Conservation (phyloP, 768 basidiomycete species). For the Aureoboletus auriporus region DNA sequence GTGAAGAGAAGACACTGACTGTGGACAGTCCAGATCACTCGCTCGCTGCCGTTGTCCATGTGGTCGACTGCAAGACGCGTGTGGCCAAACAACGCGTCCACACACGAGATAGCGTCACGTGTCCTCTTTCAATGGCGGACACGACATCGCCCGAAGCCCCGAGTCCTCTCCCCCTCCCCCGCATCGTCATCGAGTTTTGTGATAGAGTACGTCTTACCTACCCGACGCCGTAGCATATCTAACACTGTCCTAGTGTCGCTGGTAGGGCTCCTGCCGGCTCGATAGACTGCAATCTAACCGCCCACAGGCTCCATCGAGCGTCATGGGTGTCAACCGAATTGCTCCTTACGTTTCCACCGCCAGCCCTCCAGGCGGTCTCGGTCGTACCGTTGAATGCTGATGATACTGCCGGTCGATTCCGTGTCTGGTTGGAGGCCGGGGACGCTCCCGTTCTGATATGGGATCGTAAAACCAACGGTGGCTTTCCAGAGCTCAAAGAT, state of each 20-base stretch:
- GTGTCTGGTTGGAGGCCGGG: slow-evolving; percentile 71
- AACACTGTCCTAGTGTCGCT: slow-evolving; percentile 59
- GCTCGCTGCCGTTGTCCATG: slow-evolving; percentile 10
- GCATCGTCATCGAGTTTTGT: slow-evolving; percentile 88
- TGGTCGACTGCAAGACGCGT: slow-evolving; percentile 15
- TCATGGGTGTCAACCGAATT: slow-evolving; percentile 94
- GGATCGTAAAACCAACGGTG: slow-evolving; percentile 89
- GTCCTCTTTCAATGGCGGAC: slow-evolving; percentile 25
- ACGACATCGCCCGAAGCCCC: slow-evolving; percentile 29
- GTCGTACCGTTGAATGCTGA: slow-evolving; percentile 72
- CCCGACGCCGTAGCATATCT: not conserved
- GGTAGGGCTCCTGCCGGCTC: slow-evolving; percentile 42
- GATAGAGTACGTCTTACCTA: slow-evolving; percentile 59
- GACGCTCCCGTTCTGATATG: slow-evolving; percentile 55
- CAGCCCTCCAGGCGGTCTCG: slow-evolving; percentile 59
- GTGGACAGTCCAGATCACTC: slow-evolving; percentile 60
- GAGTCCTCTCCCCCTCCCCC: slow-evolving; percentile 41
- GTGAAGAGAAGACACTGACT: slow-evolving; percentile 34
- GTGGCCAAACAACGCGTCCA: slow-evolving; percentile 51
- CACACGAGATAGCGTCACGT: slow-evolving; percentile 32
- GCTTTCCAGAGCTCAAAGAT: slow-evolving; percentile 87
- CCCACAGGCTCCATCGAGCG: slow-evolving; percentile 80
- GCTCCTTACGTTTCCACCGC: slow-evolving; percentile 86
- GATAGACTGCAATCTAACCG: not conserved
- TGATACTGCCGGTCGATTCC: slow-evolving; percentile 86